phyloP scores from a whole-genome alignment of 371 early-diverging fungal genomes.

The Mucor circinelloides region DNA sequence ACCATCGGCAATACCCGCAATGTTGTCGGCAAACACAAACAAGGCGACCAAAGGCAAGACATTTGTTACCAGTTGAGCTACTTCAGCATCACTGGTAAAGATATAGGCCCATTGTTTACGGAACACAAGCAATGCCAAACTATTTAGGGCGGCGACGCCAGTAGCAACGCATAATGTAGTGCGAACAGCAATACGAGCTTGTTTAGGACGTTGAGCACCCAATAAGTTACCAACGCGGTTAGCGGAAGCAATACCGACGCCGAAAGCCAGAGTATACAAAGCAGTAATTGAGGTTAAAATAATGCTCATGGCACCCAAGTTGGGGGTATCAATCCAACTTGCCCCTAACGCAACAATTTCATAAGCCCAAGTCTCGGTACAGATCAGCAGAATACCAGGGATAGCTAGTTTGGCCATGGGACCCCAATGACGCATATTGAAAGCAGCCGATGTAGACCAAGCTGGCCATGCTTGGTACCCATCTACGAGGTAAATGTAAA shows the following conservation, averaged over 20 bases:
- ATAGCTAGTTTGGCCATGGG: constrained; percentile 71
- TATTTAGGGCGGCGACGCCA: constrained; percentile 35
- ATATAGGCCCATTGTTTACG: constrained; percentile 62
- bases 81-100: constrained; percentile 66
- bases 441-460: constrained; percentile 64
- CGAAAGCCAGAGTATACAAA: constrained; percentile 70
- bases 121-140: constrained; percentile 29
- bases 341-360: constrained; percentile 70
- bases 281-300: constrained; percentile 72
- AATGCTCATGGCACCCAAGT: constrained; percentile 84
- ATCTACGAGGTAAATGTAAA: constrained; percentile 67
- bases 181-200: constrained; percentile 48
- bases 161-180: constrained; percentile 44
- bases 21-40: constrained; percentile 76
- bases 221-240: constrained; percentile 80
- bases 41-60: constrained; percentile 75
- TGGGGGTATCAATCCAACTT: constrained; percentile 72
- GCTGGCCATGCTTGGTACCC: constrained; percentile 81
- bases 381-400: constrained; percentile 69
- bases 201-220: constrained; percentile 55
- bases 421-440: constrained; percentile 52
- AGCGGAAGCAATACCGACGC: constrained; percentile 66
- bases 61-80: constrained; percentile 62
- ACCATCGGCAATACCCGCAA: constrained; percentile 71
- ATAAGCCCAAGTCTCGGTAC: constrained; percentile 67